Base-by-base conservation (phyloP, 352 stramenopile species). In the Phytopythium vexans region DNA sequence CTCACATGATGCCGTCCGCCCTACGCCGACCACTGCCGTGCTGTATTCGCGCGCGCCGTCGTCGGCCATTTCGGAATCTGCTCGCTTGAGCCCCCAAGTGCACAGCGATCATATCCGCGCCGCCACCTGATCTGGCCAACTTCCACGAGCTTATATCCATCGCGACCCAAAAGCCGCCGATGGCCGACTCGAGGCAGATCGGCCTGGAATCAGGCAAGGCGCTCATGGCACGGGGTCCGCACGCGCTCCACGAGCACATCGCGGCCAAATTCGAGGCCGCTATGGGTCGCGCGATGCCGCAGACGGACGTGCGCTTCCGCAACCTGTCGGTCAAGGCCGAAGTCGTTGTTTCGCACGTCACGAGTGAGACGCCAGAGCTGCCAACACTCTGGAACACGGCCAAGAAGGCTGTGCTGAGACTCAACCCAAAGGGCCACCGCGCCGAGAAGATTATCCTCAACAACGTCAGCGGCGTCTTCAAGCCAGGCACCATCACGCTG, bases 401-500 rank as follows among this genome's bases (percentile, higher is more conserved):
- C 49, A 75, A 74, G 60, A 69, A 70, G 32, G 40, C 27, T 32
- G 39, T 36, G 1, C 44, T 36, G 39, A 60, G 46, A 15, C 45
- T 78, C 36, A 54, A 49, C 12, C 57, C 62, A 56, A 68, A 67
- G 54, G 80, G 80, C 49, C 56, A 68, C 54, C 61, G 68, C n/a
- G 56, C 78, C 37, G 56, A 54, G 33, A 72, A 75, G 47, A 51
- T 70, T 36, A 86, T 86, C 51, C 62, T 86, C 42, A 60, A 75
- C 35, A 63, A 74, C 34, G n/a, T n/a, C n/a, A n/a, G n/a, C n/a
- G n/a, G n/a, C n/a, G n/a, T n/a, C n/a, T n/a, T n/a, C n/a, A n/a
- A 74, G 35, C 74, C 71, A 1, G 74, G 66, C 6, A 67, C 54
- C 45, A 75, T 72, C 49, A 75, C 62, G 40, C 50, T 75, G 7